Evolutionary conservation across 2,329 filamentous ascomycete species (phyloP), one percentile per base, ranked within the genome.

Genomic region (Cryphonectria naterciae): DNA sequence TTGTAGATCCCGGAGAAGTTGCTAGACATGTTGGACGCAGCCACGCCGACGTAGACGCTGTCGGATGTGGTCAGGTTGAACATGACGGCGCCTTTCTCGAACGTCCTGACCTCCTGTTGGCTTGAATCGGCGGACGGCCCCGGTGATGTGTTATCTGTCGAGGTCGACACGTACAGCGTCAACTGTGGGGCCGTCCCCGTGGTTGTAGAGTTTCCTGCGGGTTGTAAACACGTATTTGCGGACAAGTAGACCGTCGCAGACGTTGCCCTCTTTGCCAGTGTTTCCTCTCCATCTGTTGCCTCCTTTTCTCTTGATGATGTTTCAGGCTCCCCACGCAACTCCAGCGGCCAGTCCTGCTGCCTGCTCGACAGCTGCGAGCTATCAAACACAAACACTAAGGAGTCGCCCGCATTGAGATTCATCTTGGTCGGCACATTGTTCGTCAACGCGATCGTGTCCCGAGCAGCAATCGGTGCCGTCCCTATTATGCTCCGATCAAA

Each of bases 221-320:
- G 96, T 76, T 97, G 94, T 37, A 88, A 81, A 80, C 96, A 99
- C 0, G 93, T 95, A 75, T 94, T 98, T 60, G 94, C 89, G 2
- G 94, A 94, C 68, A 99, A 86, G 79, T 92, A 98, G 3, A 98
- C 84, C 1, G 82, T 88, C 32, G 8, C 25, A 22, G 80, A 80
- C 35, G 80, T 80, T 32, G 80, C 73, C 67, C 77, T 73, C 70
- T 76, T 75, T 64, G 69, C 74, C 10, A 49, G 52, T 56, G 72
- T 46, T 61, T 43, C 43, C 25, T 70, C 65, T 41, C 70, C 76
- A n/a, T 75, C 74, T 13, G 72, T 72, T 4, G 71, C 75, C n/a
- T 74, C 75, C 19, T 69, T 71, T 58, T 75, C 73, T 39, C 22
- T 22, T 49, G 46, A 1, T 10, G 41, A 60, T 19, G 56, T 60